phyloP scores from a whole-genome alignment of 2,329 filamentous ascomycete species.

The Pyrenochaeta sp. region DNA sequence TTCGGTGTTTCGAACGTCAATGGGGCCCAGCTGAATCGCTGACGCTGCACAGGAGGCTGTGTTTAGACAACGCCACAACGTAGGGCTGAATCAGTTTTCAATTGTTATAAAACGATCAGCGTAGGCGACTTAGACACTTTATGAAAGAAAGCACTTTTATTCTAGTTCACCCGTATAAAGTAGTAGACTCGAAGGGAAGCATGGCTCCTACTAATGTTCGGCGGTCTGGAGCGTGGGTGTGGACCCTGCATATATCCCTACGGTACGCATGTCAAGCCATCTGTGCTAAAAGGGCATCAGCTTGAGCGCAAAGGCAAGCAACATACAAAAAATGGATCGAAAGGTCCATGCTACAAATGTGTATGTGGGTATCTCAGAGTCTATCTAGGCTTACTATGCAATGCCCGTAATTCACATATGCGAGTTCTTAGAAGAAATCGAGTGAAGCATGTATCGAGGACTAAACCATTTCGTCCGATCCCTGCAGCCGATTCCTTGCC shows the following conservation, averaged over 20 bases:
- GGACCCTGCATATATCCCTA: constrained; percentile 34
- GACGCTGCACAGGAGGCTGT: constrained; percentile 25
- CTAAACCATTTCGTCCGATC: background rate
- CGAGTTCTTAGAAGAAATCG: background rate
- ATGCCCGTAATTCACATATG: background rate
- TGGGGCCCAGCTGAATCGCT: constrained; percentile 29
- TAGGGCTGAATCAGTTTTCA: constrained; percentile 2
- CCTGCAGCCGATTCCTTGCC: constrained; percentile 29
- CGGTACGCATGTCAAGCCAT: constrained; percentile 15
- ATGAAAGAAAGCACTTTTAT: background rate
- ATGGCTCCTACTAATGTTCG: background rate
- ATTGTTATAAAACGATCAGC: background rate
- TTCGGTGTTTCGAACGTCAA: constrained; percentile 32
- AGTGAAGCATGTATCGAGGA: background rate
- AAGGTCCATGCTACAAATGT: background rate
- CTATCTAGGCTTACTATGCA: constrained; percentile 6
- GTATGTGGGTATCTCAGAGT: constrained; percentile 20
- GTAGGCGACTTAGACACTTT: background rate
- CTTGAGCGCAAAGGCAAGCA: background rate
- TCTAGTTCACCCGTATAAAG: background rate
- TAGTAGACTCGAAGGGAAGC: background rate
- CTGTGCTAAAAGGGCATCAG: constrained; percentile 6
- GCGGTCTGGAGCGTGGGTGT: constrained; percentile 9
- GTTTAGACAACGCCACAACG: constrained; percentile 15
- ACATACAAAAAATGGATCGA: background rate